A percentile compares a stretch with the other conserved stretches of the same genome.
phyloP scores from a whole-genome alignment of 768 basidiomycete species.

The Cystofilobasidium capitatum region DNA sequence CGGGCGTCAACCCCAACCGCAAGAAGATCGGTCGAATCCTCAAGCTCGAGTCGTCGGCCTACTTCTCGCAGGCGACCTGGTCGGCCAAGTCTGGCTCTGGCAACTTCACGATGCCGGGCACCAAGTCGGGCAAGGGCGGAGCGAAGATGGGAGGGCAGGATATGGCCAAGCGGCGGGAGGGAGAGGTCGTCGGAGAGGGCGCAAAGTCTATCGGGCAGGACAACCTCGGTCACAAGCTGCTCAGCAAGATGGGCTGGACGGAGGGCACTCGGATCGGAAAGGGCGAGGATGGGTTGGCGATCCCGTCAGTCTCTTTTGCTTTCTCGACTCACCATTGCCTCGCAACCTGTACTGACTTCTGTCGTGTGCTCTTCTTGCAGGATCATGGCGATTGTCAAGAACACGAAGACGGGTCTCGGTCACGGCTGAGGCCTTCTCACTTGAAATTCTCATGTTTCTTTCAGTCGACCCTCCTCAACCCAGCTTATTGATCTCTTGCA shows the following conservation, averaged over 20 bases:
- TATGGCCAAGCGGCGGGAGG: conserved; percentile 56
- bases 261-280: conserved; percentile 16
- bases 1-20: conserved; percentile 53
- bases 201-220: conserved; percentile 67
- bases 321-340: background rate
- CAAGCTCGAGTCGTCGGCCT: background rate
- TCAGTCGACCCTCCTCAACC: no score
- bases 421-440: background rate
- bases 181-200: conserved; percentile 77
- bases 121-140: conserved; percentile 19
- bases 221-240: conserved; percentile 79
- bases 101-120: conserved; percentile 37
- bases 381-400: conserved; percentile 20
- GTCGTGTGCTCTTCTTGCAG: background rate
- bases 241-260: conserved; percentile 38
- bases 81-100: conserved; percentile 32
- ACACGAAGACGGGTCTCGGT: background rate
- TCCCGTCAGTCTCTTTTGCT: conserved; percentile 3
- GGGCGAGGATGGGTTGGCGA: conserved; percentile 22
- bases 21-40: conserved; percentile 35
- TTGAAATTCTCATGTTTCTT: no score
- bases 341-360: background rate
- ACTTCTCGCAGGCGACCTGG: conserved; percentile 30
- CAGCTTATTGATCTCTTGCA: no score
- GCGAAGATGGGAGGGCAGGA: conserved; percentile 35